Evolutionary conservation across 2,329 filamentous ascomycete species (phyloP).

Genomic region (Lasiodiplodia hormozganensis): DNA sequence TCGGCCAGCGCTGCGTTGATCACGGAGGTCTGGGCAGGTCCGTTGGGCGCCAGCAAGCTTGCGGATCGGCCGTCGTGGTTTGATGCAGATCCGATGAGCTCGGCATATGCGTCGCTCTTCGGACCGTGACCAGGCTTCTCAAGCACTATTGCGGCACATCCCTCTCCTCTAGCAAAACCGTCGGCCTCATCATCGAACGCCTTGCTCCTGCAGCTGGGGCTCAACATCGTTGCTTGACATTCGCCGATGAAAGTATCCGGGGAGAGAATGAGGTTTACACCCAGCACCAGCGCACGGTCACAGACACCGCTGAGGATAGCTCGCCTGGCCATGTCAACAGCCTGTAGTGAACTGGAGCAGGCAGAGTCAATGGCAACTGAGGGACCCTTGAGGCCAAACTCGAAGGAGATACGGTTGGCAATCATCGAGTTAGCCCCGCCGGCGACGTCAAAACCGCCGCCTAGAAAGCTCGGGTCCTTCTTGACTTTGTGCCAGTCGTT

Average conservation of each 20-base stretch:
- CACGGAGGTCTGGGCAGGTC: conserved; percentile 43
- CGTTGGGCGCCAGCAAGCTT: conserved; percentile 50
- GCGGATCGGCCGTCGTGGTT: conserved; percentile 59
- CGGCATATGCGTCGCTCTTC: conserved; percentile 58
- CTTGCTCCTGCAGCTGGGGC: conserved; percentile 39
- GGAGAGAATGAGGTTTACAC: conserved; percentile 30
- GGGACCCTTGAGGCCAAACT: conserved; percentile 41
- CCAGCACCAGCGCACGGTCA: conserved; percentile 29
- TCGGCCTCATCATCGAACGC: conserved; percentile 62
- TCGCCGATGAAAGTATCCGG: conserved; percentile 32
- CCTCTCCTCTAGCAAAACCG: conserved; percentile 71
- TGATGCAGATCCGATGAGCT: conserved; percentile 50
- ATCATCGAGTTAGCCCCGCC: conserved; percentile 35
- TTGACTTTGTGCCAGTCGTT: conserved; percentile 33
- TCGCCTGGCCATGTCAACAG: conserved; percentile 34
- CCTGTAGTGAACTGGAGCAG: conserved; percentile 40
- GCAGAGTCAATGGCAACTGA: conserved; percentile 42
- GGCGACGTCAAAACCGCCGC: neutral
- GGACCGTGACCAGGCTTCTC: conserved; percentile 59
- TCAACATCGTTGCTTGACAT: conserved; percentile 35
- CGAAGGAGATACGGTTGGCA: conserved; percentile 40
- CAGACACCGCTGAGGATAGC: neutral
- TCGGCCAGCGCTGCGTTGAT: conserved; percentile 45
- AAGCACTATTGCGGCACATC: conserved; percentile 62
- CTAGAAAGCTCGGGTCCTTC: neutral